Evolutionary conservation across 768 basidiomycete genomes (phyloP).

Genomic region (Myochromella boudieri): DNA sequence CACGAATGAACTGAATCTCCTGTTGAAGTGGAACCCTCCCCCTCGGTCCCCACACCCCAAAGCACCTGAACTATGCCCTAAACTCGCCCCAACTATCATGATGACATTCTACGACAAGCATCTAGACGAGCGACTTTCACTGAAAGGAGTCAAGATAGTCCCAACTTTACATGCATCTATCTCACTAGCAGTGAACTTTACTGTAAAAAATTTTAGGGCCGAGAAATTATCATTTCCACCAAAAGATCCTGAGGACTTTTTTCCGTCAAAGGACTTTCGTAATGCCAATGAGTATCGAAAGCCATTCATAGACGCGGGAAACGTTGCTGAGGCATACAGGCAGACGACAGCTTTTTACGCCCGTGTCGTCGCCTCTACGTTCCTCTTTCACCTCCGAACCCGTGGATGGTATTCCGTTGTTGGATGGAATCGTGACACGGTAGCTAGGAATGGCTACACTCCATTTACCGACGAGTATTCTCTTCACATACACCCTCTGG

Average conservation of each 20-base stretch:
- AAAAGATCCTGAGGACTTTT: background rate
- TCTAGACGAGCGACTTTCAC: background rate
- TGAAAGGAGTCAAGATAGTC: background rate
- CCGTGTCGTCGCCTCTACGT: background rate
- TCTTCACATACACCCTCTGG: background rate
- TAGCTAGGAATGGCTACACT: background rate
- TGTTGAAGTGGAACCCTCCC: background rate
- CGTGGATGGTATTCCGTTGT: background rate
- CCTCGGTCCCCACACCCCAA: background rate
- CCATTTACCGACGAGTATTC: slow-evolving; percentile 6
- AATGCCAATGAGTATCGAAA: background rate
- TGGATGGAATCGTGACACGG: background rate
- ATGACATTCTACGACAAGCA: slow-evolving; percentile 8
- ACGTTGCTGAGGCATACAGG: background rate
- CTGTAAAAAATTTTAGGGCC: background rate
- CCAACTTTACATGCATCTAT: background rate
- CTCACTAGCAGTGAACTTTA: background rate
- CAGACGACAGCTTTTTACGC: background rate
- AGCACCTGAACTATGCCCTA: background rate
- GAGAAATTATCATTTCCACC: background rate
- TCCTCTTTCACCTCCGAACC: background rate
- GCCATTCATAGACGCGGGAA: background rate
- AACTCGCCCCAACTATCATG: background rate
- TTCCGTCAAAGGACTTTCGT: background rate
- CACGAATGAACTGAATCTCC: too few species aligned